Evolutionary conservation across 1,284 basidiomycete genomes (phyloP).

Genomic region (Omphalotus olearius): DNA sequence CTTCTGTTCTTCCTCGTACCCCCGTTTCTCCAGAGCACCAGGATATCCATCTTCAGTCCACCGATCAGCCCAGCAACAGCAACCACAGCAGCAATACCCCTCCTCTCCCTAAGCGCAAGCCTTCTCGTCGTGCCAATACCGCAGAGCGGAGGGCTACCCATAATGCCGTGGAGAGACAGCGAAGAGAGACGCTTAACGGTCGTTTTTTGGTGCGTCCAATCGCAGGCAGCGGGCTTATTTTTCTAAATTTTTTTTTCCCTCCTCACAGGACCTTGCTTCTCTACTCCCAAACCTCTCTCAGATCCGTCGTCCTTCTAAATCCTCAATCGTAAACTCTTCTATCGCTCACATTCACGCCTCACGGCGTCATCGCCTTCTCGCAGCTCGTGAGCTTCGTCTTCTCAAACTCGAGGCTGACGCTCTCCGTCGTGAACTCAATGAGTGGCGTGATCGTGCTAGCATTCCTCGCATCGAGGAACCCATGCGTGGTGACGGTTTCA

Average conservation of each 20-base stretch:
- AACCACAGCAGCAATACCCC: not conserved
- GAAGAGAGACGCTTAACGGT: constrained; percentile 87
- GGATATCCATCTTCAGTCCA: not conserved
- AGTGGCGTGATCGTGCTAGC: constrained; percentile 77
- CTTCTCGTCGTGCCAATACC: constrained; percentile 82
- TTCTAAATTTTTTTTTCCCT: constrained; percentile 9
- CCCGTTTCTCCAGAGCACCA: constrained; percentile 2
- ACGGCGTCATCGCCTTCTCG: constrained; percentile 74
- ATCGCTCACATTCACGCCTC: constrained; percentile 83
- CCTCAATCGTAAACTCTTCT: constrained; percentile 89
- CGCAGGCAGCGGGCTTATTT: not conserved
- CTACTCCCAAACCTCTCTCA: constrained; percentile 86
- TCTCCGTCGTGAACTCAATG: constrained; percentile 81
- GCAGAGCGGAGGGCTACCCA: constrained; percentile 92
- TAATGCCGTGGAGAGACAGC: constrained; percentile 91
- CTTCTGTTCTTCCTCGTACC: constrained; percentile 3
- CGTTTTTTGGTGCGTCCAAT: constrained; percentile 73
- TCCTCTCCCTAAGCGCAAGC: constrained; percentile 58
- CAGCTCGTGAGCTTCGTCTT: constrained; percentile 71
- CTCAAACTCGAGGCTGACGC: constrained; percentile 77
- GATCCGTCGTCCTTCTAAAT: constrained; percentile 90
- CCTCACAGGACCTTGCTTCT: constrained; percentile 73
- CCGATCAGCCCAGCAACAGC: not conserved
- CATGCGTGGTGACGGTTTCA: constrained; percentile 62
- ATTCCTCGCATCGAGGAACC: constrained; percentile 70